Conservation (phyloP, 164 flowering plant species). For the Liriodendron chinense region DNA sequence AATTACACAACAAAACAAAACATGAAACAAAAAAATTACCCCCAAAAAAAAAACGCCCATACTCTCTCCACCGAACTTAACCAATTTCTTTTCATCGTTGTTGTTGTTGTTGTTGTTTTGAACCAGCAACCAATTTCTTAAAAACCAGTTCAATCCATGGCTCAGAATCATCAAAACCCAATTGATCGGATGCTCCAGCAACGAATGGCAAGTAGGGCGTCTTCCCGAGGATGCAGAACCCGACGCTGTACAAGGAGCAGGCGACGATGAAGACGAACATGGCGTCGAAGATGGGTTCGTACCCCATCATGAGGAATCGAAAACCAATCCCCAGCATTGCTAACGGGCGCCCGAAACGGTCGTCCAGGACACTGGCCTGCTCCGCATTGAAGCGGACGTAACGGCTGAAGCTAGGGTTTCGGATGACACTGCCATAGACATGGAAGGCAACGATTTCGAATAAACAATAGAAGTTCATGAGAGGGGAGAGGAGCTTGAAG, state of each 20-base stretch:
- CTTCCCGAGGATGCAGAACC: slow-evolving; percentile 49
- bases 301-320: slow-evolving; percentile 42
- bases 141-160: slow-evolving; percentile 23
- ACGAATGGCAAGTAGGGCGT: slow-evolving; percentile 84
- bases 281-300: too few relatives aligned
- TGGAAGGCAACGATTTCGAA: slow-evolving; percentile 87
- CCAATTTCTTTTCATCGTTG: too few relatives aligned
- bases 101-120: too few relatives aligned
- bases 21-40: too few relatives aligned
- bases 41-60: too few relatives aligned
- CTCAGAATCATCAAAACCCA: slow-evolving; percentile 14
- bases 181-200: slow-evolving; percentile 80
- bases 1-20: too few relatives aligned
- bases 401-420: slow-evolving; percentile 60
- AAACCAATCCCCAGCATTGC: slow-evolving; percentile 59
- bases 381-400: slow-evolving; percentile 83
- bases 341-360: slow-evolving; percentile 61
- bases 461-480: slow-evolving; percentile 50
- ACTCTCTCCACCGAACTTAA: too few relatives aligned
- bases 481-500: slow-evolving; percentile 68
- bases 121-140: too few relatives aligned
- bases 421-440: slow-evolving; percentile 72
- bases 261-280: slow-evolving; percentile 52
- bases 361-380: slow-evolving; percentile 89
- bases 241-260: slow-evolving; percentile 64